These are phyloP conservation scores for Elsinoe perseae DNA, from an alignment of 2,329 filamentous ascomycete genomes.

Conservation along the genomic window DNA sequence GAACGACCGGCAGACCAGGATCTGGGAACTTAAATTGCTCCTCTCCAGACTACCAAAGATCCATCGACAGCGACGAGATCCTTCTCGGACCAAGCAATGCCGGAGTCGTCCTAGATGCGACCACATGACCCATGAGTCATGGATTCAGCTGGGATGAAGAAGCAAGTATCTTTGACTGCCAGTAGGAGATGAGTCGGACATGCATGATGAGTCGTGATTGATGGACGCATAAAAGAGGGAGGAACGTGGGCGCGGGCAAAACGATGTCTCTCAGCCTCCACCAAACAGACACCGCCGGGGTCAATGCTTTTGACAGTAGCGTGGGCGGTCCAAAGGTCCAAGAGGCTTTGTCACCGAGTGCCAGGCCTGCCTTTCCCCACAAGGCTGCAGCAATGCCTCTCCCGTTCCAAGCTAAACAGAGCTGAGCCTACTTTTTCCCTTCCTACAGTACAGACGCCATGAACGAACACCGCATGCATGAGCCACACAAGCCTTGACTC, in stretches of 20 bases:
- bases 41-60: background rate
- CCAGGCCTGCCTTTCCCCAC: background rate
- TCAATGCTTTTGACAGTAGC: background rate
- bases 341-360: background rate
- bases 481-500: slow-evolving; percentile 6
- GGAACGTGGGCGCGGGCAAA: background rate
- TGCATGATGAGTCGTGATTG: slow-evolving; percentile 1
- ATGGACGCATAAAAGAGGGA: background rate
- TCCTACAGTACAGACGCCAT: background rate
- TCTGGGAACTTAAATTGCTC: background rate
- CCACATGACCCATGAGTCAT: background rate
- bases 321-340: background rate
- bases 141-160: background rate
- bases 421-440: slow-evolving; percentile 4
- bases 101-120: background rate
- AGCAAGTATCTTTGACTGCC: background rate
- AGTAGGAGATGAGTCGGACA: slow-evolving; percentile 2
- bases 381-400: slow-evolving; percentile 12
- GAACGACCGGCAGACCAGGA: background rate
- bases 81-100: background rate
- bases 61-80: background rate
- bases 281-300: background rate
- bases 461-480: background rate
- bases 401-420: slow-evolving; percentile 2
- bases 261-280: background rate